These are phyloP conservation scores for Aspergillus luchuensis DNA, from an alignment of 2,329 filamentous ascomycete species.

Conservation along the genomic window DNA sequence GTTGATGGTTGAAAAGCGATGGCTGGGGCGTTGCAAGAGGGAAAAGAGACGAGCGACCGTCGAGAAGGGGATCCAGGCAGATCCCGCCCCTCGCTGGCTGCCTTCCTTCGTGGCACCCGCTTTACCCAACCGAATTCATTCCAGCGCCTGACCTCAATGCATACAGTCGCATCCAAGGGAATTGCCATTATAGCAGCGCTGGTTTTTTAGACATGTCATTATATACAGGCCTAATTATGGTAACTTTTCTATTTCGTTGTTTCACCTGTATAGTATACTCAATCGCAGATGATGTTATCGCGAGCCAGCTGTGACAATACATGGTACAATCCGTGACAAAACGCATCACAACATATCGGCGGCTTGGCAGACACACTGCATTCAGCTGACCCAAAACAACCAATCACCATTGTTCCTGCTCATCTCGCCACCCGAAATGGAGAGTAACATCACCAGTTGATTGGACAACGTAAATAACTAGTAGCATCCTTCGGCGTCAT, in stretches of 20 bases:
- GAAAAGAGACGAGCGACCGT: background rate
- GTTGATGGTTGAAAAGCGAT: background rate
- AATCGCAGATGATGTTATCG: background rate
- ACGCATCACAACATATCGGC: background rate
- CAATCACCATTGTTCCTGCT: constrained; percentile 12
- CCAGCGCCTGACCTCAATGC: background rate
- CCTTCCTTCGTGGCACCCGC: constrained; percentile 1
- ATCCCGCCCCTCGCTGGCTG: background rate
- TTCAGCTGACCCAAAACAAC: constrained; percentile 17
- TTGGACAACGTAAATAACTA: constrained; percentile 19
- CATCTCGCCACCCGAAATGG: background rate
- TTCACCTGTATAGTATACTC: background rate
- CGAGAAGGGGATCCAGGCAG: background rate
- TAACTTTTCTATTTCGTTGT: no score
- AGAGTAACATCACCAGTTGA: background rate
- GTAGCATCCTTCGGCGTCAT: background rate
- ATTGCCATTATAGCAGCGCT: no score
- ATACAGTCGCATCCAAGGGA: no score
- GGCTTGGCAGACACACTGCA: constrained; percentile 14
- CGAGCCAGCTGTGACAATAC: background rate
- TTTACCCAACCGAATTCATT: background rate
- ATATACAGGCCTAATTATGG: no score
- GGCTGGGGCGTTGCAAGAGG: background rate
- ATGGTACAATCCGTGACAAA: background rate
- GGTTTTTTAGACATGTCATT: no score